Base-by-base conservation (phyloP, 352 stramenopile genomes). In the Salisapilia sapeloensis region DNA sequence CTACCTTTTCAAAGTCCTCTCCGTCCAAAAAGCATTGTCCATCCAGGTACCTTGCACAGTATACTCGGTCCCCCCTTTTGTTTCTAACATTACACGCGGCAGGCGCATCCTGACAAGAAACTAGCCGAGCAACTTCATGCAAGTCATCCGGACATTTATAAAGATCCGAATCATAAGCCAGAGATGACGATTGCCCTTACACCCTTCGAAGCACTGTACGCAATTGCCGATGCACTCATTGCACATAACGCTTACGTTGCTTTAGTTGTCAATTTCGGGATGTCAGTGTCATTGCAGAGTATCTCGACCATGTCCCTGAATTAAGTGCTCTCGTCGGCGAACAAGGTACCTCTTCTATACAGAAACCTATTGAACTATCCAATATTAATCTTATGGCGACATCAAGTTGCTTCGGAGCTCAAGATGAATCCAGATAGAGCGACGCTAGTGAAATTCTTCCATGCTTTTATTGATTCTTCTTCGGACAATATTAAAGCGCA, bases 101-200 rank as follows among this genome's bases (percentile, higher is more conserved):
- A 64, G 54, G 61, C 78, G 8, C 85, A 96, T 35, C 83, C 83
- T 2, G 79, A 95, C 38, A 66, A 71, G 24, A 48, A 50, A 13
- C 46, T 93, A n/a, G 83, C 83, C 8, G 53, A 70, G 4, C 44
- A 79, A 28, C 45, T 96, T 30, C 80, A 94, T 30, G 52, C 48
- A 6, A 75, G 71, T 9, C 85, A 91, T 40, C 95, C 95, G 4
- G 38, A 89, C 4, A 58, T 92, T 7, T 99, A 99, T 63, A 96
- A 97, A 42, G 95, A 99, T 48, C 36, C 79, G 13, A 99, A 99
- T 55, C 95, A 99, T 66, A 99, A 99, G 54, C 96, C 96, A 1
- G 96, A 99, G 54, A 98, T 99, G 89, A 87, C 93, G 10, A 96
- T 99, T 46, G 95, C 95, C 1, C 53, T 99, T 24, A 98, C 87